Evolutionary conservation across 768 basidiomycete species (phyloP).

Genomic region (Rhizopogon roseolus): DNA sequence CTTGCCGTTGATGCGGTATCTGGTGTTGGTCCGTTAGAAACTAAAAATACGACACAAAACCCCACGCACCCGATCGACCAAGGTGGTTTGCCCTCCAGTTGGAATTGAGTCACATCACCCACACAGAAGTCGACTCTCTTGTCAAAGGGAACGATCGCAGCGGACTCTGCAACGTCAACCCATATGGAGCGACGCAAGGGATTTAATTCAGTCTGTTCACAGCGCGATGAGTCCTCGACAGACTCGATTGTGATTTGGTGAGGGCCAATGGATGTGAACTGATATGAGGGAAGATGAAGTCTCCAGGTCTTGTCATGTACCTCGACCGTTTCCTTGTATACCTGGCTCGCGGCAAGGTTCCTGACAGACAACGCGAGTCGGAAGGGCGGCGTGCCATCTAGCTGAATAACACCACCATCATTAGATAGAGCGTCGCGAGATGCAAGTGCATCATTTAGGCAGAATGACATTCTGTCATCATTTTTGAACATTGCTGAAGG

Average conservation of each 20-base stretch:
- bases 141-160: conserved; percentile 84
- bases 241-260: conserved; percentile 77
- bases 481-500: conserved; percentile 80
- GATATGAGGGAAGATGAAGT: conserved; percentile 62
- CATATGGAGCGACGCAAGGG: conserved; percentile 59
- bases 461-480: conserved; percentile 63
- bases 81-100: conserved; percentile 89
- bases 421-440: conserved; percentile 45
- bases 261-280: conserved; percentile 74
- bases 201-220: conserved; percentile 69
- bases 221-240: conserved; percentile 75
- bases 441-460: conserved; percentile 63
- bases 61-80: conserved; percentile 77
- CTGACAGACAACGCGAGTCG: conserved; percentile 68
- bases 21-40: conserved; percentile 24
- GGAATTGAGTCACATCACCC: conserved; percentile 86
- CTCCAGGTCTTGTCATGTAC: conserved; percentile 59
- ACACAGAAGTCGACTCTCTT: conserved; percentile 80
- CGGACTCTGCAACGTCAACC: conserved; percentile 96
- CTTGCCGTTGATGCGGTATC: conserved; percentile 80
- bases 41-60: neutral
- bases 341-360: conserved; percentile 67
- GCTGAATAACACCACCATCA: conserved; percentile 55
- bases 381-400: conserved; percentile 89
- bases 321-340: conserved; percentile 53